Evolutionary conservation across 78 protist genomes (phyloP).

Genomic region (Planoprotostelium fungivorum): DNA sequence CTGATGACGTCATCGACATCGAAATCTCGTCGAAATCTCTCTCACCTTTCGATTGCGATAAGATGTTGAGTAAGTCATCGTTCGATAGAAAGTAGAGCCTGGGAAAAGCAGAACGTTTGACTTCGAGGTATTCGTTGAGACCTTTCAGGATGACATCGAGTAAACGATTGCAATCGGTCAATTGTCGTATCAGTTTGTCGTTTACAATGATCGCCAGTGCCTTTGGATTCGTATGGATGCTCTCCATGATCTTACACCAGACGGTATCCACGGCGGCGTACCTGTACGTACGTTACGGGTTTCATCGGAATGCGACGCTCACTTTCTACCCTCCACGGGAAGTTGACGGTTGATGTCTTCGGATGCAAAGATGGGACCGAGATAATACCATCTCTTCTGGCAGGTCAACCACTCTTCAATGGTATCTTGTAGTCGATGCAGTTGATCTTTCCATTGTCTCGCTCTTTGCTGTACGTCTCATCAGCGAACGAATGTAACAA

Average conservation of each 20-base stretch:
- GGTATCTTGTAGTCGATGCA: conserved; percentile 64
- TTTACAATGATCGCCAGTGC: conserved; percentile 77
- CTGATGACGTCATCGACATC: background rate
- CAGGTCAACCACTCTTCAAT: conserved; percentile 90
- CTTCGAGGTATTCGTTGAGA: conserved; percentile 92
- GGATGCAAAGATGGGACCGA: conserved; percentile 89
- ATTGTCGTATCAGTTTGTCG: conserved; percentile 45
- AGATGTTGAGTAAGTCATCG: conserved; percentile 96
- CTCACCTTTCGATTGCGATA: conserved; percentile 79
- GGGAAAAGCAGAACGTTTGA: conserved; percentile 91
- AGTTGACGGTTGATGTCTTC: conserved; percentile 89
- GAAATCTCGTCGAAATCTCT: background rate
- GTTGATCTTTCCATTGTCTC: conserved; percentile 82
- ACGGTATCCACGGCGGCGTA: conserved; percentile 73
- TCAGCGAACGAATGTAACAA: too few species aligned
- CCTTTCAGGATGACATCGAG: conserved; percentile 89
- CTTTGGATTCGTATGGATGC: conserved; percentile 53
- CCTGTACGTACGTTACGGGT: conserved; percentile 48
- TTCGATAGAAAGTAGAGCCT: conserved; percentile 99
- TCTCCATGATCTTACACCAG: conserved; percentile 77
- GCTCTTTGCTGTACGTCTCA: conserved; percentile 55
- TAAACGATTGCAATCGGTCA: conserved; percentile 73
- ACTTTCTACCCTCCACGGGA: conserved; percentile 81
- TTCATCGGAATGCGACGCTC: conserved; percentile 67
- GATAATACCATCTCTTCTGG: conserved; percentile 94